phyloP scores from a whole-genome alignment of 371 early-diverging fungal genomes.

The Apophysomyces elegans region DNA sequence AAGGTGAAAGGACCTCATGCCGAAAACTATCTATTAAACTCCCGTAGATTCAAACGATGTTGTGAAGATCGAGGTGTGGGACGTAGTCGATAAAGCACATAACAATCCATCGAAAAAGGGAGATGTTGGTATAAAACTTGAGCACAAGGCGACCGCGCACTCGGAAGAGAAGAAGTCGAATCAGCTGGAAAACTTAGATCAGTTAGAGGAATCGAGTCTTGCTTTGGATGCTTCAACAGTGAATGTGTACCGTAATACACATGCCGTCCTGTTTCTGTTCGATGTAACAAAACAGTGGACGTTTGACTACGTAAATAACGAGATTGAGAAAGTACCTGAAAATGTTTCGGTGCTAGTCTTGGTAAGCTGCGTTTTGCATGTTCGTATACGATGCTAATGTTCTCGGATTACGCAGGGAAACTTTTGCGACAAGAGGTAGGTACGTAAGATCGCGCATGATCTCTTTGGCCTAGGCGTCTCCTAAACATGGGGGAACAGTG shows the following conservation, averaged over 20 bases:
- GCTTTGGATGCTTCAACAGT: conserved; percentile 70
- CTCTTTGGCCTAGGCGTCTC: background rate
- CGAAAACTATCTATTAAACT: background rate
- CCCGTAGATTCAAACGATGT: conserved; percentile 58
- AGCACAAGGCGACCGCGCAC: conserved; percentile 31
- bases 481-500: conserved; percentile 14
- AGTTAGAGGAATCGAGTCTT: conserved; percentile 18
- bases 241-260: conserved; percentile 67
- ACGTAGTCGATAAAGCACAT: conserved; percentile 67
- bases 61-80: conserved; percentile 74
- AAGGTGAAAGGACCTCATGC: conserved; percentile 36
- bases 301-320: conserved; percentile 60
- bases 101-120: conserved; percentile 29
- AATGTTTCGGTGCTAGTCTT: conserved; percentile 59
- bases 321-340: conserved; percentile 58
- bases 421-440: conserved; percentile 53
- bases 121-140: conserved; percentile 46
- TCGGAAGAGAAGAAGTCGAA: conserved; percentile 12
- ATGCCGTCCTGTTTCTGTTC: conserved; percentile 62
- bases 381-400: background rate
- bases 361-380: conserved; percentile 33
- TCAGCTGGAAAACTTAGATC: conserved; percentile 2
- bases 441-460: conserved; percentile 8
- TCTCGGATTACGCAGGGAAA: conserved; percentile 38
- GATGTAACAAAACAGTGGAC: conserved; percentile 71